These are phyloP conservation scores for Candida pseudoglaebosa DNA, from an alignment of 805 yeast genomes.

Conservation along the genomic window DNA sequence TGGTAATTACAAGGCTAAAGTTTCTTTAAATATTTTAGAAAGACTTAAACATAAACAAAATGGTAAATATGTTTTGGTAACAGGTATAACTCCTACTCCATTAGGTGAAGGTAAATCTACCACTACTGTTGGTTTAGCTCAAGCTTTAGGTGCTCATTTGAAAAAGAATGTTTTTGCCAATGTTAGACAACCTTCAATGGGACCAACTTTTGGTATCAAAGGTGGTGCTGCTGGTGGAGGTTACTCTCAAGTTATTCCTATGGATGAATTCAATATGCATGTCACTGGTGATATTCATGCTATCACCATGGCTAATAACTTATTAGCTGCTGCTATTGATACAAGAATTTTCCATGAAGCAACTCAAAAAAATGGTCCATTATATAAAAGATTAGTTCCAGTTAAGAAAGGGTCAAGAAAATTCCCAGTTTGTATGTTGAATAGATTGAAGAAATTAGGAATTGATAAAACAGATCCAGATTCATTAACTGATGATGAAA, in stretches of 20 bases:
- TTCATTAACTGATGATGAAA: constrained; percentile 73
- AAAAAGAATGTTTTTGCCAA: constrained; percentile 83
- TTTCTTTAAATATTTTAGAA: constrained; percentile 59
- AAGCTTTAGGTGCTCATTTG: constrained; percentile 90
- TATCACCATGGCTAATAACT: constrained; percentile 86
- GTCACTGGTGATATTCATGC: constrained; percentile 98
- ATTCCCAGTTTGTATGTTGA: constrained; percentile 75
- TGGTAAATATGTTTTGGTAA: constrained; percentile 87
- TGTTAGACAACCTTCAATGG: constrained; percentile 98
- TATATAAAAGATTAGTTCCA: constrained; percentile 85
- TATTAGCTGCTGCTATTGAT: constrained; percentile 94
- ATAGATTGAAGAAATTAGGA: constrained; percentile 76
- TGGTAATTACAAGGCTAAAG: constrained; percentile 89
- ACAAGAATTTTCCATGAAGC: constrained; percentile 94
- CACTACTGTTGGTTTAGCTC: constrained; percentile 94
- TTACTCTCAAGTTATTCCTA: constrained; percentile 94
- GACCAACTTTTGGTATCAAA: constrained; percentile 97
- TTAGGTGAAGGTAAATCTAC: constrained; percentile 98
- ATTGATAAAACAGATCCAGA: constrained; percentile 77
- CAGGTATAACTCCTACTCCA: constrained; percentile 98
- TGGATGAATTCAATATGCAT: constrained; percentile 98
- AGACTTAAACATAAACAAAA: constrained; percentile 59
- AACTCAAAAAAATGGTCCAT: constrained; percentile 71
- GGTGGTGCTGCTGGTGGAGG: constrained; percentile 99
- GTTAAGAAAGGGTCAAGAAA: constrained; percentile 73